A percentile compares a stretch with the other conserved stretches of the same genome.
These are phyloP conservation scores for Malassezia furfur DNA, from an alignment of 1,284 basidiomycete species.

Conservation along the genomic window DNA sequence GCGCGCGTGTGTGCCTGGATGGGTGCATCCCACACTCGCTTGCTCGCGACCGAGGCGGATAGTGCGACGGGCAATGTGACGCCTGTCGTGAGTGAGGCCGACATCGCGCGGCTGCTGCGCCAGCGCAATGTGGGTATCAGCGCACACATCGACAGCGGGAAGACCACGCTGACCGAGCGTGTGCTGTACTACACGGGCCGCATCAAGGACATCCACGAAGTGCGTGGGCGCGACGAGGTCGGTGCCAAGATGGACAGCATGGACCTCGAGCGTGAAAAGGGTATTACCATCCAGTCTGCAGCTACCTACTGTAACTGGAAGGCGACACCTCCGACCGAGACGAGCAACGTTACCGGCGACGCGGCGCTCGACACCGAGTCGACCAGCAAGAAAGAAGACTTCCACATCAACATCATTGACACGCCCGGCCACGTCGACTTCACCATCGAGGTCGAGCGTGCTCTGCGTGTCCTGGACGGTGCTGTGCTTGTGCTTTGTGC, in stretches of 20 bases:
- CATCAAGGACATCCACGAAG: slow-evolving; percentile 94
- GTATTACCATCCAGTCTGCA: slow-evolving; percentile 97
- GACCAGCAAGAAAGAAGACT: slow-evolving; percentile 57
- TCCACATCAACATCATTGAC: slow-evolving; percentile 96
- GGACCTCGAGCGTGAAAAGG: slow-evolving; percentile 97
- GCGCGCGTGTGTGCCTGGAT: slow-evolving; percentile 4
- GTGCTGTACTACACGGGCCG: slow-evolving; percentile 93
- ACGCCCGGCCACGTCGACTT: slow-evolving; percentile 99
- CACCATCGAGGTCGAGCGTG: slow-evolving; percentile 97
- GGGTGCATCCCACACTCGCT: slow-evolving; percentile 14
- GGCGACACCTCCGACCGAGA: slow-evolving; percentile 53
- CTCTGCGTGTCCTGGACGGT: slow-evolving; percentile 88
- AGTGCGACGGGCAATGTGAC: slow-evolving; percentile 1
- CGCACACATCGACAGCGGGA: slow-evolving; percentile 70
- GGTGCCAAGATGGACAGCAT: slow-evolving; percentile 99
- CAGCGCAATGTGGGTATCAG: slow-evolving; percentile 51
- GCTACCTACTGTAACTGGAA: slow-evolving; percentile 98
- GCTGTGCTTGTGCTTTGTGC: slow-evolving; percentile 94
- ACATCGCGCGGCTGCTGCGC: slow-evolving; percentile 42
- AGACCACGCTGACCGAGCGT: slow-evolving; percentile 97
- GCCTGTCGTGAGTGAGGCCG: slow-evolving; percentile 27
- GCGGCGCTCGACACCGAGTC: slow-evolving; percentile 24
- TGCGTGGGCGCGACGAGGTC: slow-evolving; percentile 83
- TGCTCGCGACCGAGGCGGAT: slow-evolving; percentile 16
- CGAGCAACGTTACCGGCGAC: slow-evolving; percentile 47